Conservation (phyloP, 768 basidiomycete species). For the Lyophyllum decastes region DNA sequence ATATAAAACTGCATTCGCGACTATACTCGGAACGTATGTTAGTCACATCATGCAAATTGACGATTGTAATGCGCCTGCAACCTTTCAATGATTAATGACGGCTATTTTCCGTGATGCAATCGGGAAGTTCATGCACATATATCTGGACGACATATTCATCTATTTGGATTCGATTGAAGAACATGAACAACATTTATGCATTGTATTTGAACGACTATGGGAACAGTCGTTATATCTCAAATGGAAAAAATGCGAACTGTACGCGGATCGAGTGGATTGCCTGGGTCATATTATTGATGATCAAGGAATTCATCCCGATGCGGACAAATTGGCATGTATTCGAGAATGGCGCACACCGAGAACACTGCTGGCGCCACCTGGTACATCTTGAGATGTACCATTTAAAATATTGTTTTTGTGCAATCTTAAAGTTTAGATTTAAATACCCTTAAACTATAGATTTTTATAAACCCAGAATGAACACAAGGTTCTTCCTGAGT, state of each 20-base stretch:
- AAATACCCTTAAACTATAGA: too few relatives aligned
- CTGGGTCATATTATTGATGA: conserved; percentile 1
- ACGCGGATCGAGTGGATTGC: not conserved
- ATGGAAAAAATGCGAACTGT: conserved; percentile 1
- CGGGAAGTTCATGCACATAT: conserved; percentile 9
- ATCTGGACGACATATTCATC: conserved; percentile 18
- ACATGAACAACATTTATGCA: not conserved
- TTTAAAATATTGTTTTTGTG: too few relatives aligned
- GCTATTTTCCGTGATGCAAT: not conserved
- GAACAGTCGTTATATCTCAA: not conserved
- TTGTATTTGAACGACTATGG: not conserved
- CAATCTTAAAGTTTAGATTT: too few relatives aligned
- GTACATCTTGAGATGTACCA: too few relatives aligned
- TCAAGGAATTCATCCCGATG: too few relatives aligned
- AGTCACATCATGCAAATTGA: not conserved
- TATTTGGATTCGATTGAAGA: conserved; percentile 13
- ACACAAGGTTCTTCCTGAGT: too few relatives aligned
- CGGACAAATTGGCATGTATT: too few relatives aligned
- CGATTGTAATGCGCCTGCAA: too few relatives aligned
- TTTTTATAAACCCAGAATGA: too few relatives aligned
- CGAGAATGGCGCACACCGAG: too few relatives aligned
- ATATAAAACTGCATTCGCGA: not conserved
- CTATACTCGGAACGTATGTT: not conserved
- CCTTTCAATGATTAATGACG: not conserved
- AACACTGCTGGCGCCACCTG: too few relatives aligned